Base-by-base conservation (phyloP, 257 asterid genomes). In the Plantago major region DNA sequence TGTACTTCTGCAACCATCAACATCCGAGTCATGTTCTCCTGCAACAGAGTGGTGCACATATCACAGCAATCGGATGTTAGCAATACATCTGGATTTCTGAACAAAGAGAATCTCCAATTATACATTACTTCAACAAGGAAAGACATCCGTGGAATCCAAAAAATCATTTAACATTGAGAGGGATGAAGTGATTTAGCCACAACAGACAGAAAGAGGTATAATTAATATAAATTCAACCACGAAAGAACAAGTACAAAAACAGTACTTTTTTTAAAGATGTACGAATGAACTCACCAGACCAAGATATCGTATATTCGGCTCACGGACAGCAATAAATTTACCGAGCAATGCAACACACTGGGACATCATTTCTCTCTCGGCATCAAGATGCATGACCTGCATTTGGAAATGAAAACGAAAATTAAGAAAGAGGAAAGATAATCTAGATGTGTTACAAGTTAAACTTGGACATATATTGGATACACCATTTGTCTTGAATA, bases 381-480 rank as follows among this genome's bases (percentile, higher is more conserved):
- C 97, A 84, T 90, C 97, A 67, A 90, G 95, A 82, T 90, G 97
- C 97, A 90, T 90, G 82, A 90, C 97, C 97, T 90, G 72, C 74
- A 57, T 61, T 22, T 52, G 48, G 40, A 10, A 71, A 67, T 45
- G 19, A 26, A 53, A 22, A 46, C 44, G 56, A 33, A 22, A 58
- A 46, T 5, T 50, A 9, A 6, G n/a, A 44, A 16, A 54, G 62
- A 30, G 40, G 26, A 55, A 46, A 1, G 53, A 65, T 10, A 58
- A 33, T 33, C 40, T 4, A 4, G 8, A 5, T 33, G 40, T 7
- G 6, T 33, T 33, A 4, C 40, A 33, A 7, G 8, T 33, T 33
- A 4, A 5, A 9, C 4, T 15, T 59, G 28, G 30, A 30, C 26
- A 56, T 8, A 67, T 40, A 49, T 57, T 22, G 37, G 43, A 47